Percentiles rank a stretch among this genome's conserved stretches.
phyloP scores from a whole-genome alignment of 176 grass and related monocot genomes.

The Triticum turgidum region DNA sequence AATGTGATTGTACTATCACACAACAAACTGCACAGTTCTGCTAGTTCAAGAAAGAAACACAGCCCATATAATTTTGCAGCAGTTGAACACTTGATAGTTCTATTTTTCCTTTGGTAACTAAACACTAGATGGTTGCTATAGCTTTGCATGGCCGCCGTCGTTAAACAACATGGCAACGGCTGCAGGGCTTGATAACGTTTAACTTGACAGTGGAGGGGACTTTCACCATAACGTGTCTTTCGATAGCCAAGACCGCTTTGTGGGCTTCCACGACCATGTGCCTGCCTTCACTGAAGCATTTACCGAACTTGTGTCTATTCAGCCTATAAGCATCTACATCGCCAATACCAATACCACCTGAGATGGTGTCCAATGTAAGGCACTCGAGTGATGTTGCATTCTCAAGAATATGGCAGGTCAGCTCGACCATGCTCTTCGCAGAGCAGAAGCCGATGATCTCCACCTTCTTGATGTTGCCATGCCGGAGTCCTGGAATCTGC shows the following conservation, averaged over 20 bases:
- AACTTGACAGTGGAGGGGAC: background rate
- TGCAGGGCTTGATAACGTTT: background rate
- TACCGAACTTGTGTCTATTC: background rate
- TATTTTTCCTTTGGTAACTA: background rate
- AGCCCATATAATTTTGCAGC: too few species aligned
- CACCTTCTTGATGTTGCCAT: background rate
- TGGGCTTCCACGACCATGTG: background rate
- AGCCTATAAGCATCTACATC: background rate
- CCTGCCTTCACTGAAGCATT: background rate
- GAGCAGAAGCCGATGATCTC: background rate
- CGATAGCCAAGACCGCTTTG: background rate
- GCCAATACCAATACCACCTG: background rate
- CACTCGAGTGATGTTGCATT: background rate
- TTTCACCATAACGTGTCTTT: background rate
- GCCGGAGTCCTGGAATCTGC: background rate
- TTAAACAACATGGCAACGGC: background rate
- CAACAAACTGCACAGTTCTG: background rate
- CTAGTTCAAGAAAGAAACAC: too few species aligned
- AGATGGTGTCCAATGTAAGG: background rate
- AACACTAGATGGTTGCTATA: background rate
- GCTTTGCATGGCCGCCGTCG: background rate
- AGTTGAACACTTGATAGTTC: background rate
- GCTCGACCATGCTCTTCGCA: background rate
- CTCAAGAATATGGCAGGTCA: conserved; percentile 6
- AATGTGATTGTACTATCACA: background rate